Evolutionary conservation across 2,329 filamentous ascomycete species (phyloP), one percentile per base, ranked within the genome.

Genomic region (Teratosphaeria epicoccoides): DNA sequence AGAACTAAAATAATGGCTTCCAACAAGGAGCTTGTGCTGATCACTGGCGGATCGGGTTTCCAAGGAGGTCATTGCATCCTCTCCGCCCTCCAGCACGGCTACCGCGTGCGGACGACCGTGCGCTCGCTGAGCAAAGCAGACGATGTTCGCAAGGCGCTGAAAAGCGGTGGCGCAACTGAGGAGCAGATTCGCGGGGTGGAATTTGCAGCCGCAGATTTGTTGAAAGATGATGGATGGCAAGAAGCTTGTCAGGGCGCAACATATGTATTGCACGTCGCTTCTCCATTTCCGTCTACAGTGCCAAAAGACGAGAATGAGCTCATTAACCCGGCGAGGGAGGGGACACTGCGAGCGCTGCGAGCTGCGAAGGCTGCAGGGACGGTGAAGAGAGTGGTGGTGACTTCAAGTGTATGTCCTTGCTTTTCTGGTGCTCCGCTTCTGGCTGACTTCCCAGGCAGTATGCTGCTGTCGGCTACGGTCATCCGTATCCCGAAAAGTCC

Each of bases 321-420:
- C 7, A 63, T 69, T 47, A 52, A 60, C 1, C 65, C 66, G n/a
- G 66, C 66, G 20, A 53, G 61, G 40, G 64, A 69, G 20, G 66
- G 66, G 2, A 64, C 66, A 2, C 49, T 68, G 12, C 55, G 66
- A 14, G 65, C 63, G 4, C 51, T 68, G 20, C 52, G 56, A 22
- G 61, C 63, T 9, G 64, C 65, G 1, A 59, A 58, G 33, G 52
- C 53, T 9, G 61, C 62, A 3, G 59, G 57, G n/a, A 60, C 56
- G 7, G 59, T 78, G 14, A 68, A 64, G 56, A 57, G 64, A n/a
- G 60, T 70, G 2, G 64, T 69, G 14, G 55, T 67, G 12, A 66
- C 63, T 47, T 33, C 33, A 7, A 40, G 33, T 17, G 33, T 40
- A 40, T 20, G 33, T 40, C 3, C 14, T 4, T 5, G 33, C 14